A percentile compares a stretch with the other conserved stretches of the same genome.
Conservation (phyloP, 768 basidiomycete species). For the Psilocybe tampanensis region DNA sequence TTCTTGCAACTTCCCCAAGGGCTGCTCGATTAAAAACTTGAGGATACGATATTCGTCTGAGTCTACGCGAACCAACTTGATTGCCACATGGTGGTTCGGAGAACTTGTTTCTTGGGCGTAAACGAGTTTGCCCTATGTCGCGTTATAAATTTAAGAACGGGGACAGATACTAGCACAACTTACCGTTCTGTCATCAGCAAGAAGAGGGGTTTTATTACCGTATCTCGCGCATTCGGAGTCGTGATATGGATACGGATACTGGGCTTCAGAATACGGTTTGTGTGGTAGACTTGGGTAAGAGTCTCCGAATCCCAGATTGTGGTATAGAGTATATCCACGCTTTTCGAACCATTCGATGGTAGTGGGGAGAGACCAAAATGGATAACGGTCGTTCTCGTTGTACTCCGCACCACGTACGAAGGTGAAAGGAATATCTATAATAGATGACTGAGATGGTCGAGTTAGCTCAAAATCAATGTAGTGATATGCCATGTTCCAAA, state of each 20-base stretch:
- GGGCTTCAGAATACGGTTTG: neutral
- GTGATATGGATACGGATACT: slow-evolving; percentile 11
- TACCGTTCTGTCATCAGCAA: neutral
- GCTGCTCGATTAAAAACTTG: slow-evolving; percentile 19
- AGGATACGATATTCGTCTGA: slow-evolving; percentile 26
- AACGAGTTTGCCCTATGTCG: neutral
- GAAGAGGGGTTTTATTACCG: neutral
- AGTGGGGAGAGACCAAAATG: no score
- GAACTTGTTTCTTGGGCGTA: neutral
- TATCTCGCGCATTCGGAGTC: neutral
- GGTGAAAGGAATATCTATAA: no score
- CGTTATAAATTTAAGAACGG: neutral
- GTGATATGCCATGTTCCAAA: no score
- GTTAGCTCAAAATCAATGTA: no score
- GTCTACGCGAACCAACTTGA: slow-evolving; percentile 24
- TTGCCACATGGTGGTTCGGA: slow-evolving; percentile 24
- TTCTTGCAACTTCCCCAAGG: neutral
- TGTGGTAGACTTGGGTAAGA: neutral
- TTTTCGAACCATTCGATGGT: slow-evolving; percentile 5
- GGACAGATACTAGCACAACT: neutral
- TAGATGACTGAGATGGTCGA: no score
- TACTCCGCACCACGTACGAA: no score
- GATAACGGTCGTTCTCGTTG: no score
- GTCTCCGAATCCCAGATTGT: neutral
- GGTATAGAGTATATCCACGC: slow-evolving; percentile 13